A percentile compares a stretch with the other conserved stretches of the same genome.
These are phyloP conservation scores for Pezicula neosporulosa DNA, from an alignment of 2,329 filamentous ascomycete species.

Conservation along the genomic window DNA sequence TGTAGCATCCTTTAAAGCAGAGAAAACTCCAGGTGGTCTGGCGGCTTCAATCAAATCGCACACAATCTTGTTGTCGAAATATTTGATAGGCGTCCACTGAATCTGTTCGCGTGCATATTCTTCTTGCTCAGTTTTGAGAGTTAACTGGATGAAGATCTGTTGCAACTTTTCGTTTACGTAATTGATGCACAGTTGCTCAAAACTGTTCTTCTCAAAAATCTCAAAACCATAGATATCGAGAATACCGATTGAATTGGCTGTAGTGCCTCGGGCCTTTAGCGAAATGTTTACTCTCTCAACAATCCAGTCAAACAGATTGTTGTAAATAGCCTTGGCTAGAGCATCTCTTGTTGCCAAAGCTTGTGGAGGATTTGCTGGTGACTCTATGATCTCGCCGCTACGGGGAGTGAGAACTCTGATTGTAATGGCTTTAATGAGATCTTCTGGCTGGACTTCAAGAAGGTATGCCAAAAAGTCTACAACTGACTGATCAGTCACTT, in stretches of 20 bases:
- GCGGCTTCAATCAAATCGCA: slow-evolving; percentile 95
- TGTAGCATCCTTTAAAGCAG: slow-evolving; percentile 94
- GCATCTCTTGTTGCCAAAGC: slow-evolving; percentile 86
- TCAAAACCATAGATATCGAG: slow-evolving; percentile 99
- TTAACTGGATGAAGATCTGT: slow-evolving; percentile 98
- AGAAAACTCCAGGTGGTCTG: slow-evolving; percentile 87
- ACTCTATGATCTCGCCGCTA: slow-evolving; percentile 64
- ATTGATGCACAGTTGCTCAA: slow-evolving; percentile 99
- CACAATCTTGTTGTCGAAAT: slow-evolving; percentile 99
- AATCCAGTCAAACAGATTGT: slow-evolving; percentile 98
- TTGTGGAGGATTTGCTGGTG: slow-evolving; percentile 82
- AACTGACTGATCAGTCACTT: slow-evolving; percentile 83
- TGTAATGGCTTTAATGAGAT: slow-evolving; percentile 84
- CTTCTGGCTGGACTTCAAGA: slow-evolving; percentile 77
- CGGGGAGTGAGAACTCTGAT: slow-evolving; percentile 76
- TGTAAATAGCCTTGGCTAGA: slow-evolving; percentile 91
- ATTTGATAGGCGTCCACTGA: slow-evolving; percentile 98
- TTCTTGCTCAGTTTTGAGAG: slow-evolving; percentile 93
- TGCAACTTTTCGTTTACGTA: slow-evolving; percentile 99
- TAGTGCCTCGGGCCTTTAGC: slow-evolving; percentile 70
- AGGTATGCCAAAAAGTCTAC: slow-evolving; percentile 94
- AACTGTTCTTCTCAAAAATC: slow-evolving; percentile 98
- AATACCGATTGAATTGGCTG: slow-evolving; percentile 88
- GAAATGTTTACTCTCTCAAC: slow-evolving; percentile 89
- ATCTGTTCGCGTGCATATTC: slow-evolving; percentile 96